Conservation (phyloP, 139 green algal genomes). For the Chlorella sp. region DNA sequence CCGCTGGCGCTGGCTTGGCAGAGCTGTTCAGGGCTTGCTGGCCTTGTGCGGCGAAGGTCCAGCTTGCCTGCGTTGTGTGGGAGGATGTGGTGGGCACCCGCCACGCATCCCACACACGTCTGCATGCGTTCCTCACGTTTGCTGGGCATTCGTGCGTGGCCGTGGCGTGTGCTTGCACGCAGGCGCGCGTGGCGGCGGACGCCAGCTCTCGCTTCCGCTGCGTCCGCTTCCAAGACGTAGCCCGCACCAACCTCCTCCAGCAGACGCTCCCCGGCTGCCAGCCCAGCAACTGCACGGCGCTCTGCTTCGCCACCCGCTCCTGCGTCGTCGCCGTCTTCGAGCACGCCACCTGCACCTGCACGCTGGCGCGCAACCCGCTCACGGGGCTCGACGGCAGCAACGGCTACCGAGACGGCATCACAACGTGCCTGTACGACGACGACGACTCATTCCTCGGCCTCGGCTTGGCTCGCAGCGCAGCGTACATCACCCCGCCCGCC, state of each 20-base stretch:
- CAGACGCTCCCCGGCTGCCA: background rate
- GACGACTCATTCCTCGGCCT: background rate
- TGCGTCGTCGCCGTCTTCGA: background rate
- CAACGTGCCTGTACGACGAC: background rate
- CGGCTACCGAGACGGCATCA: background rate
- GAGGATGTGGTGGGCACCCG: too few relatives aligned
- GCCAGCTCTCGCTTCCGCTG: background rate
- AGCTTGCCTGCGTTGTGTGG: too few relatives aligned
- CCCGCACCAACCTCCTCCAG: background rate
- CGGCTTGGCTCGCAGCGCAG: background rate
- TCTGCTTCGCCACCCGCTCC: background rate
- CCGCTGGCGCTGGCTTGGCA: too few relatives aligned
- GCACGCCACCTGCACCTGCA: background rate
- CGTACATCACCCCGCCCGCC: conserved; percentile 1
- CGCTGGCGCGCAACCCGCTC: background rate
- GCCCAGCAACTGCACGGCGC: background rate
- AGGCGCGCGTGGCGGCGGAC: background rate
- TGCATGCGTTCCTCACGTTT: too few relatives aligned
- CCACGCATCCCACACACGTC: too few relatives aligned
- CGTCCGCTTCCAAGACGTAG: background rate
- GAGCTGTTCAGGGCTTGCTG: too few relatives aligned
- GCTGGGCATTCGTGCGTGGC: too few relatives aligned
- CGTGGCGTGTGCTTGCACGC: too few relatives aligned
- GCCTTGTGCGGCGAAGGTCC: too few relatives aligned
- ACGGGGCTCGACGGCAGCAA: background rate